Evolutionary conservation across 257 asterid genomes (phyloP).

Genomic region (Solanum sejunctum): DNA sequence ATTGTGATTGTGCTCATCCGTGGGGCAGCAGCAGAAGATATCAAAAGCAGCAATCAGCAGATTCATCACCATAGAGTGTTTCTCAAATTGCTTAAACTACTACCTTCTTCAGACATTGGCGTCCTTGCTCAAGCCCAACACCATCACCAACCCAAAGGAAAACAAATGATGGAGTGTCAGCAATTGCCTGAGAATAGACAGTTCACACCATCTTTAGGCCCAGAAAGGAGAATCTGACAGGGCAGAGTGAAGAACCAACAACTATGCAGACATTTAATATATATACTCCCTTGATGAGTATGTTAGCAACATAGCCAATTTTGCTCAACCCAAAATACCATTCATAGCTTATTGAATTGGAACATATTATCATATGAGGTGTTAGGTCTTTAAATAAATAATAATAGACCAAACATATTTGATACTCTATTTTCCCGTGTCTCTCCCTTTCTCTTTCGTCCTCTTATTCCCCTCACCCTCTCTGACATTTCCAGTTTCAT

Average conservation of each 20-base stretch:
- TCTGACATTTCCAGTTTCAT: background rate
- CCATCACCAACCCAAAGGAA: slow-evolving; percentile 99
- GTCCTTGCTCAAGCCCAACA: slow-evolving; percentile 96
- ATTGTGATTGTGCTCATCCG: background rate
- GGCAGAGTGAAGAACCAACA: background rate
- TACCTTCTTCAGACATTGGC: slow-evolving; percentile 97
- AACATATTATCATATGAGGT: background rate
- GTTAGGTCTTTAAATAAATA: background rate
- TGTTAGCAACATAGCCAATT: background rate
- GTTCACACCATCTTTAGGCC: background rate
- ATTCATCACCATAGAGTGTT: background rate
- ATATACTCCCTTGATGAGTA: background rate
- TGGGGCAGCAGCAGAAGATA: background rate
- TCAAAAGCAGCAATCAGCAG: background rate
- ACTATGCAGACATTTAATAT: background rate
- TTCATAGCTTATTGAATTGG: background rate
- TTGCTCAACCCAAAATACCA: background rate
- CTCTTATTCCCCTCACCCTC: background rate
- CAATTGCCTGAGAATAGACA: slow-evolving; percentile 52
- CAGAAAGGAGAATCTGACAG: background rate
- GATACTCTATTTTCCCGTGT: background rate
- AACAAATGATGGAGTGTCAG: slow-evolving; percentile 96
- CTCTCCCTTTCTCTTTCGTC: background rate
- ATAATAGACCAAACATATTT: background rate
- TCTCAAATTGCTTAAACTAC: background rate